Base-by-base conservation (phyloP, 2,329 filamentous ascomycete genomes). In the Fragosphaeria purpurea region DNA sequence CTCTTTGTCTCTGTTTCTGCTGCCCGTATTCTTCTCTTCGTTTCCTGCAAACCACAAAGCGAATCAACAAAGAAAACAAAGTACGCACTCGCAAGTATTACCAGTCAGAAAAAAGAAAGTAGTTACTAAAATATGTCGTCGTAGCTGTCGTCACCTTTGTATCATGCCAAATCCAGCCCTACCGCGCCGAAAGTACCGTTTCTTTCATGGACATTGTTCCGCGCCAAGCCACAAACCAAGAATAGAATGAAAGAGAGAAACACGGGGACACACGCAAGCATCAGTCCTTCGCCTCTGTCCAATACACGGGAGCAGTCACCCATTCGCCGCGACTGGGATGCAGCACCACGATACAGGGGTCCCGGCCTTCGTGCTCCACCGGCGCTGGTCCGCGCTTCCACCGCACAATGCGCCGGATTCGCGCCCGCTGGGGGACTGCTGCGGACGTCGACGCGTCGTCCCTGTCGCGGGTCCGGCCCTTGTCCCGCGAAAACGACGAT, bases 281-380 rank as follows among this genome's bases (percentile, higher is more conserved):
- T 33, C 35, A 35, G 37, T 48, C 44, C 34, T 44, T 50, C 0
- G 34, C 46, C 35, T 57, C 52, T 1, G 53, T 53, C 55, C 55
- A 57, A 47, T 55, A 55, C 2, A 58, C 55, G 0, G 56, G 52
- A 35, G 52, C 40, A 12, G 51, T 58, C 33, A 57, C 53, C 56
- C 56, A 58, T n/a, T 58, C 56, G 46, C 55, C 56, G 11, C 55
- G 56, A 45, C 42, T 50, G 9, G 56, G 55, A 37, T 58, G 56
- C 46, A 58, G 52, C 44, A 57, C 55, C 9, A 58, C 56, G 12
- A 58, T 50, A 30, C 50, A 53, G 3, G 56, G 55, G 31, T 58
- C 54, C 7, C 45, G 44, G 31, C 56, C 56, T 13, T 53, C 55
- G 50, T 58, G 56, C 10, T 54, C 53, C 8, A 53, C 33, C 4